Conservation (phyloP, 1,284 basidiomycete genomes). For the Pholiota adiposa region DNA sequence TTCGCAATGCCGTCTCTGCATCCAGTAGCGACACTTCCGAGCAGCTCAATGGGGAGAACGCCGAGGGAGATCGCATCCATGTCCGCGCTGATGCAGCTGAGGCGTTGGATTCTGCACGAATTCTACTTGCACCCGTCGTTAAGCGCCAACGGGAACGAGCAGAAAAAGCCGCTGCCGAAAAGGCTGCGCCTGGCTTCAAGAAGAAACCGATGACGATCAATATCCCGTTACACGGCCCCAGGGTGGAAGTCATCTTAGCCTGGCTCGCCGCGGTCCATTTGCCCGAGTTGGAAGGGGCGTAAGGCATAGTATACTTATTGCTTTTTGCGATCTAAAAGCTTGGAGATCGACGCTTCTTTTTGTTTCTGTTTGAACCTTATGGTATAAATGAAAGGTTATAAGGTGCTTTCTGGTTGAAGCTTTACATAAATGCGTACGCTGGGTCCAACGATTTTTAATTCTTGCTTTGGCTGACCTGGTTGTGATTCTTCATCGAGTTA, state of each 20-base stretch:
- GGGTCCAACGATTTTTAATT: background rate
- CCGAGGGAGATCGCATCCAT: slow-evolving; percentile 15
- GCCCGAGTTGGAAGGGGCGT: slow-evolving; percentile 60
- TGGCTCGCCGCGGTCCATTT: slow-evolving; percentile 81
- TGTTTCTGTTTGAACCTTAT: too few relatives aligned
- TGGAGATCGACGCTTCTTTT: too few relatives aligned
- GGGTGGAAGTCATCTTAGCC: slow-evolving; percentile 80
- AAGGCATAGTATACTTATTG: background rate
- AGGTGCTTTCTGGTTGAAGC: background rate
- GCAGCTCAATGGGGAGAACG: background rate
- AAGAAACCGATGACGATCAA: slow-evolving; percentile 71
- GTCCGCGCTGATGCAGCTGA: slow-evolving; percentile 39
- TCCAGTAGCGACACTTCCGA: background rate
- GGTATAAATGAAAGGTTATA: background rate
- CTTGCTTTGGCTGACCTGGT: background rate
- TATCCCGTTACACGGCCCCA: slow-evolving; percentile 80
- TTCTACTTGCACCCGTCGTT: slow-evolving; percentile 69
- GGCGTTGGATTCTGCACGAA: slow-evolving; percentile 65
- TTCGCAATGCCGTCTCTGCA: background rate
- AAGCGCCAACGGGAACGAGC: slow-evolving; percentile 59
- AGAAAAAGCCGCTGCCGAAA: slow-evolving; percentile 54
- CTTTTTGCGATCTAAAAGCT: background rate
- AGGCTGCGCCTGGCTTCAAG: slow-evolving; percentile 43
- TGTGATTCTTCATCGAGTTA: background rate
- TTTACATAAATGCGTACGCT: background rate